These are phyloP conservation scores for Talaromyces trachyspermus DNA, from an alignment of 495 filamentous ascomycete genomes.

Conservation along the genomic window DNA sequence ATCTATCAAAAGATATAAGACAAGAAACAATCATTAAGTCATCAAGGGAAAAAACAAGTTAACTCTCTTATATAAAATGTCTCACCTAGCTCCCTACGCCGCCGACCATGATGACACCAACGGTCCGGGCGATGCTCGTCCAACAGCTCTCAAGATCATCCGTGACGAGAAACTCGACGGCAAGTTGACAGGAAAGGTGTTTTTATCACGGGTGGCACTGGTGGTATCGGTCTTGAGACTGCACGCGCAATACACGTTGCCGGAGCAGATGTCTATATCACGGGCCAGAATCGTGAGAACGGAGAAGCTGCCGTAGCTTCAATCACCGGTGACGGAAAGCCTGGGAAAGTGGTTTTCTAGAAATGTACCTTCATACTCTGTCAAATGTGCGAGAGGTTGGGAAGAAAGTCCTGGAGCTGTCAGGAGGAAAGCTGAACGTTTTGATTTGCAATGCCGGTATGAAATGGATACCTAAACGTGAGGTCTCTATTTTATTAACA, in stretches of 20 bases:
- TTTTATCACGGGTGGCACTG: slow-evolving; percentile 67
- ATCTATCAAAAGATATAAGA: too few species aligned
- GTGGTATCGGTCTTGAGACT: slow-evolving; percentile 47
- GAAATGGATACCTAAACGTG: too few species aligned
- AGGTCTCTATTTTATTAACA: not conserved
- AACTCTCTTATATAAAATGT: too few species aligned
- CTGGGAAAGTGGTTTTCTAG: slow-evolving; percentile 3
- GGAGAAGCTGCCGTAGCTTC: slow-evolving; percentile 21
- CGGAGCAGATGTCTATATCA: slow-evolving; percentile 40
- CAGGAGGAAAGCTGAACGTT: slow-evolving; percentile 3
- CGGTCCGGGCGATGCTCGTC: slow-evolving; percentile 45
- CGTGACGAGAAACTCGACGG: slow-evolving; percentile 35
- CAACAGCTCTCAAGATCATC: slow-evolving; percentile 45
- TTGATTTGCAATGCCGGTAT: slow-evolving; percentile 8
- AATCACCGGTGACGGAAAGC: slow-evolving; percentile 1
- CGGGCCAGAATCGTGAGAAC: slow-evolving; percentile 40
- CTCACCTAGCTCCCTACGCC: slow-evolving; percentile 23
- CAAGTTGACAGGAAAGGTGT: slow-evolving; percentile 39
- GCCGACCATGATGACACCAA: slow-evolving; percentile 25
- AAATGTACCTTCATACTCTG: slow-evolving; percentile 1
- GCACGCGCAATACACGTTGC: slow-evolving; percentile 38
- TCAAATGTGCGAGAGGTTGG: not conserved
- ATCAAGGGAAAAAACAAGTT: too few species aligned
- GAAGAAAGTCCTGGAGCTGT: not conserved
- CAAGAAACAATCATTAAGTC: too few species aligned